phyloP scores from a whole-genome alignment of 176 grass and related monocot species.

The Avena atlantica region DNA sequence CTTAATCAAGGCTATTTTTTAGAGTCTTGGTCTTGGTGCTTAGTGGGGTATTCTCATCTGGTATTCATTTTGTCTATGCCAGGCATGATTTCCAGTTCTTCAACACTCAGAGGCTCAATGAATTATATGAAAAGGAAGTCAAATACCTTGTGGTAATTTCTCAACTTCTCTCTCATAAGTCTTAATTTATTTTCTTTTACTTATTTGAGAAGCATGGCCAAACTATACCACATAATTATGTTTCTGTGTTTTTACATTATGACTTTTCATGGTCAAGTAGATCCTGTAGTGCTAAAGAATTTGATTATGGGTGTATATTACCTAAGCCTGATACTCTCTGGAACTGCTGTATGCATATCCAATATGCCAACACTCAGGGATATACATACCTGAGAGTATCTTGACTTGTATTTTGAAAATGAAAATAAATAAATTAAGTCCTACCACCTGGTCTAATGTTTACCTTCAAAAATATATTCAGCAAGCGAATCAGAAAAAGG shows the following conservation, averaged over 20 bases:
- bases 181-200: background rate
- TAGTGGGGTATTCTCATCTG: background rate
- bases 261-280: background rate
- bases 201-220: constrained; percentile 15
- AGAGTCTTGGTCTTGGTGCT: constrained; percentile 3
- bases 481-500: constrained; percentile 78
- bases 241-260: constrained; percentile 20
- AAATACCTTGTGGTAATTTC: constrained; percentile 66
- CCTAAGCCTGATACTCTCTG: constrained; percentile 5
- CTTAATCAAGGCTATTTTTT: constrained; percentile 21
- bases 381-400: background rate
- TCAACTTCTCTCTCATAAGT: constrained; percentile 5
- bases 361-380: background rate
- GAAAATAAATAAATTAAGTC: constrained; percentile 6
- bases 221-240: background rate
- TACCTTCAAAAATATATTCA: constrained; percentile 45
- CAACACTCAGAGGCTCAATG: constrained; percentile 69
- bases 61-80: constrained; percentile 33
- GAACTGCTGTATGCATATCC: constrained; percentile 17
- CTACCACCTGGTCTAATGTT: constrained; percentile 30
- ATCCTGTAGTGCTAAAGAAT: constrained; percentile 17
- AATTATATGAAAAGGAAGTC: constrained; percentile 91
- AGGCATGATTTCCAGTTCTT: constrained; percentile 92
- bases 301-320: background rate
- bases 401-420: background rate